phyloP scores from a whole-genome alignment of 1,139 yeast species.

The Diutina mesorugosa region DNA sequence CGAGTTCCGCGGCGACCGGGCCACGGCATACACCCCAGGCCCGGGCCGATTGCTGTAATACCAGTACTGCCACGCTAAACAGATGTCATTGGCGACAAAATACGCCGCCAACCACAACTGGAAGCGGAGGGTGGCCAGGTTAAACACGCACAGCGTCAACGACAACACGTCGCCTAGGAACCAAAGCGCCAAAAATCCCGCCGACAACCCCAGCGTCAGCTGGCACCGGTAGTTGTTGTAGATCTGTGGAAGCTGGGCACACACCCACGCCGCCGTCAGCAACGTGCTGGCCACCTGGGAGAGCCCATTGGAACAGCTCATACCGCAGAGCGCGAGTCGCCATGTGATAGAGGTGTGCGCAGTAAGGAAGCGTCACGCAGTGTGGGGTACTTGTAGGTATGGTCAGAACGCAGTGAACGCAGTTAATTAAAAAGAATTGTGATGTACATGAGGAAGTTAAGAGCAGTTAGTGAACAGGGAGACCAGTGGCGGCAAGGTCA shows the following conservation, averaged over 20 bases:
- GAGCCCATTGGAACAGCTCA: background rate
- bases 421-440: too few species aligned
- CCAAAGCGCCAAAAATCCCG: conserved; percentile 69
- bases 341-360: background rate
- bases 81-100: conserved; percentile 59
- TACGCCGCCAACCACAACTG: conserved; percentile 67
- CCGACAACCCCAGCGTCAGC: conserved; percentile 80
- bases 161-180: conserved; percentile 75
- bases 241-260: conserved; percentile 85
- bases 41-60: conserved; percentile 31
- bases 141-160: conserved; percentile 66
- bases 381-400: background rate
- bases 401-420: too few species aligned
- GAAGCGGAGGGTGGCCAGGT: conserved; percentile 58
- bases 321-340: background rate
- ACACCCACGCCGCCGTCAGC: conserved; percentile 38
- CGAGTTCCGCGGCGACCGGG: background rate
- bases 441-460: too few species aligned
- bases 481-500: too few species aligned
- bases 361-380: background rate
- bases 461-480: too few species aligned
- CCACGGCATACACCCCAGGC: background rate
- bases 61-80: conserved; percentile 64
- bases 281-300: background rate
- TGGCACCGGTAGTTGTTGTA: conserved; percentile 59